Base-by-base conservation (phyloP, 2,329 filamentous ascomycete species). In the Hypoxylon rubiginosum region DNA sequence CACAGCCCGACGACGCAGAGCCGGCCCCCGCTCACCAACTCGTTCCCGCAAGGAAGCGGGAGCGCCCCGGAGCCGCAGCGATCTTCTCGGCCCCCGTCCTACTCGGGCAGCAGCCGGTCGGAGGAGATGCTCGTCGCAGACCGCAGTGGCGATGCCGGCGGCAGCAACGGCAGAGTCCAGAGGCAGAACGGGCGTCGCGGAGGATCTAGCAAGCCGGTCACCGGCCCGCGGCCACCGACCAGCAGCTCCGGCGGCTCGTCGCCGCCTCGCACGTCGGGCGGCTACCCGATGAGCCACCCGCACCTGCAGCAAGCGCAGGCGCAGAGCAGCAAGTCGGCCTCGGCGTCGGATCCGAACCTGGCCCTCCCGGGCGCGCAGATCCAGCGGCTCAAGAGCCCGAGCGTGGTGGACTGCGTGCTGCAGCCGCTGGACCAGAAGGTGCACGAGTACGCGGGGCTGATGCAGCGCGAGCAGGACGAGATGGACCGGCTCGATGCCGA, bases 341-440 rank as follows among this genome's bases (percentile, higher is more conserved):
- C 59, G 21, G 17, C 62, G 11, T 66, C 66, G 15, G 60, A 54
- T 55, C 58, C 48, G 30, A 65, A 15, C 55, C 32, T 65, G 19
- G 17, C 59, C 1, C 36, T 58, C 8, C 63, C 60, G 36, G 58
- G 57, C 41, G 71, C 66, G 2, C 64, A 67, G 41, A 81, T 83
- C 73, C 76, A 76, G 67, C 81, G 82, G n/a, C 75, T 83, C 61
- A 79, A 82, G 67, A 82, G 79, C 64, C 82, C 82, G 17, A 81
- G 78, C 72, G 78, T 83, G 53, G 72, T 77, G 56, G 77, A 80
- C 65, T 81, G 76, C 68, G 82, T 83, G 61, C 79, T 83, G 34
- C 79, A 81, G 64, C 82, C 82, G 4, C 80, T 83, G 0, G 80
- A 82, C 64, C 76, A 78, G 55, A 83, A 83, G 74, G 79, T 83